A percentile compares a stretch with the other conserved stretches of the same genome.
Evolutionary conservation across 257 asterid genomes (phyloP).

Genomic region (Capsicum chinense): DNA sequence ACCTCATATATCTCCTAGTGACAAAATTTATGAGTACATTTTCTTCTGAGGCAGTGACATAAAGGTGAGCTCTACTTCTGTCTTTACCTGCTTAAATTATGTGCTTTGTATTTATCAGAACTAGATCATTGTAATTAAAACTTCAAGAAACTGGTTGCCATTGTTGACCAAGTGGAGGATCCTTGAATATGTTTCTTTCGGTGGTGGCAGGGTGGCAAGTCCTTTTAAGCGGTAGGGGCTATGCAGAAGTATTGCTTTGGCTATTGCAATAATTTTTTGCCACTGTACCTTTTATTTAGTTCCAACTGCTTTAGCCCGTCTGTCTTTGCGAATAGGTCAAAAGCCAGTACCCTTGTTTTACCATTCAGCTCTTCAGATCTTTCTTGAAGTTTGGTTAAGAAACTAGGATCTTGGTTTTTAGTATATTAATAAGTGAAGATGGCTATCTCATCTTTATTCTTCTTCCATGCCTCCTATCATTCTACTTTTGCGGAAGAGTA

Average conservation of each 20-base stretch:
- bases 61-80: conserved; percentile 33
- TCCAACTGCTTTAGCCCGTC: neutral
- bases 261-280: neutral
- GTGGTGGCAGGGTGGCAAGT: neutral
- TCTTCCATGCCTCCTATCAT: neutral
- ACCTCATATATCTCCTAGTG: conserved; percentile 35
- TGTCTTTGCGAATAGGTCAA: neutral
- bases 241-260: neutral
- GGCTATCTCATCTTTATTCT: neutral
- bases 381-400: conserved; percentile 7
- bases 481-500: neutral
- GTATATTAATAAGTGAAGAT: conserved; percentile 10
- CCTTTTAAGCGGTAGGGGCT: neutral
- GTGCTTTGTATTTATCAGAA: neutral
- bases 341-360: neutral
- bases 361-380: conserved; percentile 3
- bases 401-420: conserved; percentile 1
- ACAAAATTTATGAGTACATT: conserved; percentile 38
- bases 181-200: neutral
- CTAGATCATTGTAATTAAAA: neutral
- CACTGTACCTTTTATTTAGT: neutral
- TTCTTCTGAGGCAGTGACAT: conserved; percentile 43
- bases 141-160: neutral
- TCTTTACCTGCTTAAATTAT: neutral
- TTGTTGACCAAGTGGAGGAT: neutral